Evolutionary conservation across 78 protist genomes (phyloP), one percentile per base, ranked within the genome.

Genomic region (Dictyostelium firmibasis): DNA sequence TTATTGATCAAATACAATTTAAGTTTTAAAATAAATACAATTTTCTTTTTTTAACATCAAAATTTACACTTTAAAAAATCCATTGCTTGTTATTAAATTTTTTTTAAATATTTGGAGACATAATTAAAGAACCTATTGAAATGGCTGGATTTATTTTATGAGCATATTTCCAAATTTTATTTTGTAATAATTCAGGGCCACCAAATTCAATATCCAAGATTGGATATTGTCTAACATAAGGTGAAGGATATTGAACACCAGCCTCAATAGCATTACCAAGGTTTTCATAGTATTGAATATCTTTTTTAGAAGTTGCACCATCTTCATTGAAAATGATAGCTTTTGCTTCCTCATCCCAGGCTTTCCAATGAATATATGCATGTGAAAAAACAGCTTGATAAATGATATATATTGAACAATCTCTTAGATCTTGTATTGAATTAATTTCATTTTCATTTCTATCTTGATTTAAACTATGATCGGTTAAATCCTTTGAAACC

Each of bases 251-350:
- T 50, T 85, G 91, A 23, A 85, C 83, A 72, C 91, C 91, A 2
- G 91, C 91, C 47, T 85, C 91, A 44, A 85, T 85, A 2, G 91
- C 91, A 85, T 85, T 85, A 18, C 91, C 91, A 16, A 85, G 43
- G 20, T 85, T 85, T 50, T 85, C 69, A 29, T 85, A 18, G 43
- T 85, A 85, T 29, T 43, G 3, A 20, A 85, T 85, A 50, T 85
- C 83, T 11, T 85, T 72, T 36, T 72, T 62, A 6, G 91, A 47
- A 2, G 91, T 85, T 0, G 41, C 69, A 4, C 91, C 91, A 53
- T 72, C 83, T 20, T 50, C 8, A 31, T 85, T 85, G 83, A 41
- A 85, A 9, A 85, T 31, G 11, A 85, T 67, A 0, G 91, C 91
- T 25, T 69, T 35, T 35, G 91, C 81, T 50, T 85, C 91, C 18